Evolutionary conservation across 2,329 filamentous ascomycete genomes (phyloP).

Genomic region (Curvularia sp.): DNA sequence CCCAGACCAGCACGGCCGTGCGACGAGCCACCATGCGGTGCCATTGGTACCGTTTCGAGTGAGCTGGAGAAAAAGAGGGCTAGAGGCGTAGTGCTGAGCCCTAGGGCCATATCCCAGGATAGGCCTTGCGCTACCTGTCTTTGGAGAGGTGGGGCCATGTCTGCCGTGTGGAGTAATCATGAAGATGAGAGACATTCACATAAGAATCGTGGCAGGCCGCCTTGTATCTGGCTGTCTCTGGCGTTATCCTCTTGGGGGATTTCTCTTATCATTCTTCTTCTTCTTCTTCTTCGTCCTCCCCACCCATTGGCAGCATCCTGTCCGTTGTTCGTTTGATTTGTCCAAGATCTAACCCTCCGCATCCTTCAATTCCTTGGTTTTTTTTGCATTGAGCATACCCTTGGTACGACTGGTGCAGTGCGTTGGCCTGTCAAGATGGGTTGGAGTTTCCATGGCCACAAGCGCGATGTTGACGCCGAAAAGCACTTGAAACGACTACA

Average conservation of each 20-base stretch:
- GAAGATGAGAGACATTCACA: slow-evolving; percentile 8
- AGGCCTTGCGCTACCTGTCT: slow-evolving; percentile 9
- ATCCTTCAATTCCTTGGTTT: neutral
- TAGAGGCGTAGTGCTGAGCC: slow-evolving; percentile 1
- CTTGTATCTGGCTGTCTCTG: neutral
- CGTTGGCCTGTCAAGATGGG: slow-evolving; percentile 34
- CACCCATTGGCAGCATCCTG: slow-evolving; percentile 1
- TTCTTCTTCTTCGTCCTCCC: no score
- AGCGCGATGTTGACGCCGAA: slow-evolving; percentile 41
- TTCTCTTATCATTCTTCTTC: neutral
- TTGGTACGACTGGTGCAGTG: neutral
- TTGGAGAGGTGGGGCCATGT: neutral
- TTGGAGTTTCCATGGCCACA: slow-evolving; percentile 44
- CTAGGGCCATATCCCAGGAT: slow-evolving; percentile 5
- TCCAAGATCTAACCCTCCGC: neutral
- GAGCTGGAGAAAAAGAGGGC: neutral
- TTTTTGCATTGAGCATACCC: neutral
- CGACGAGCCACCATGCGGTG: slow-evolving; percentile 21
- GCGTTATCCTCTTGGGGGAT: neutral
- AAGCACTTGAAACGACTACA: slow-evolving; percentile 48
- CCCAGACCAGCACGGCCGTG: slow-evolving; percentile 13
- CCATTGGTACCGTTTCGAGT: slow-evolving; percentile 17
- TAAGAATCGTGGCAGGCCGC: slow-evolving; percentile 12
- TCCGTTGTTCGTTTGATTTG: neutral
- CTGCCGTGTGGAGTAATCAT: slow-evolving; percentile 8